A percentile compares a stretch with the other conserved stretches of the same genome.
These are phyloP conservation scores for Botrytis porri DNA, from an alignment of 2,329 filamentous ascomycete species.

Conservation along the genomic window DNA sequence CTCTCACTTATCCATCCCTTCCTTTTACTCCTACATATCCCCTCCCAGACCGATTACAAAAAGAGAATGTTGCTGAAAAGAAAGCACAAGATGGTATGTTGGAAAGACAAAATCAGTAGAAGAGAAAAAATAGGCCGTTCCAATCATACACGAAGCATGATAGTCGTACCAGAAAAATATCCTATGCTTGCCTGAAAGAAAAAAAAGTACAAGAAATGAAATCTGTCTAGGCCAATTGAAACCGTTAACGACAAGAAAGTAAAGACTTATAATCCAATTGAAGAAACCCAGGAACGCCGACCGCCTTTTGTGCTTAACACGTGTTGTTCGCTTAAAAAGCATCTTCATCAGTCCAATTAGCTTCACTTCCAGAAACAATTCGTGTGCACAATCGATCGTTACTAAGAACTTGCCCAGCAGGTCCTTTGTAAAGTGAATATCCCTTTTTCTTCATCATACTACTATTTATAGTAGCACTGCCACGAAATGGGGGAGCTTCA, in stretches of 20 bases:
- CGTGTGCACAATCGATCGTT: slow-evolving; percentile 59
- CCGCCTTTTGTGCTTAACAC: neutral
- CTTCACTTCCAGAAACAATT: slow-evolving; percentile 60
- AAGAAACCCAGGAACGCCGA: slow-evolving; percentile 3
- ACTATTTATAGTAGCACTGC: slow-evolving; percentile 26
- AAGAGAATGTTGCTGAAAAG: slow-evolving; percentile 4
- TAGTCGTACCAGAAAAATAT: slow-evolving; percentile 15
- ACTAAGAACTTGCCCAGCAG: slow-evolving; percentile 47
- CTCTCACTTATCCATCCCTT: slow-evolving; percentile 9
- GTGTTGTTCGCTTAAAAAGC: slow-evolving; percentile 43
- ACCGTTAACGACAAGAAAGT: neutral
- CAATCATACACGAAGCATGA: slow-evolving; percentile 13
- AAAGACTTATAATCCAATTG: neutral
- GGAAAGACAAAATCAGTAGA: neutral
- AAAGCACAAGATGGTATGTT: neutral
- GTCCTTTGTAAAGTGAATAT: slow-evolving; percentile 47
- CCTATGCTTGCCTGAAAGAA: slow-evolving; percentile 14
- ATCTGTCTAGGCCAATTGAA: neutral
- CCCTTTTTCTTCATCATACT: slow-evolving; percentile 55
- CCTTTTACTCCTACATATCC: slow-evolving; percentile 12
- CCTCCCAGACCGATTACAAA: neutral
- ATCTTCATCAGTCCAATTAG: slow-evolving; percentile 63
- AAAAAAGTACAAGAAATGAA: slow-evolving; percentile 14
- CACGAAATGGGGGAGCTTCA: slow-evolving; percentile 28
- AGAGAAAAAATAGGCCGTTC: slow-evolving; percentile 7